Base-by-base conservation (phyloP, 495 filamentous ascomycete species). In the Bombardia bombarda region DNA sequence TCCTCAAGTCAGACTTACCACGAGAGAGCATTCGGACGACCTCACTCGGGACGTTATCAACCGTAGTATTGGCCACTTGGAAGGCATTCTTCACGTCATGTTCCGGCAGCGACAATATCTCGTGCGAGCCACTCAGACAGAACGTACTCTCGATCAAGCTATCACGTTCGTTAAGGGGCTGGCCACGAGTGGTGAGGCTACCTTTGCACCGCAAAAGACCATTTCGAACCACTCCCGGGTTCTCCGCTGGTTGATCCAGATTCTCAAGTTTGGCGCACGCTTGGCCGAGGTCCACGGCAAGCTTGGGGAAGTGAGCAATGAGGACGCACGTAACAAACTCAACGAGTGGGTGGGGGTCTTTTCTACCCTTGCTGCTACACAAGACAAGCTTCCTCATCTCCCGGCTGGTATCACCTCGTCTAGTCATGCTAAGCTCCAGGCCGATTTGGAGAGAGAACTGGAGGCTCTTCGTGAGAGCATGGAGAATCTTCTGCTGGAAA, bases 1-100 rank as follows among this genome's bases (percentile, higher is more conserved):
- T 21, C 76, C 82, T 21, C 71, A 74, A 32, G 78, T 84, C 32
- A 75, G 89, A 50, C 63, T 78, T 31, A 72, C 79, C 16, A 62
- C 73, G 9, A 69, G 74, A 14, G 80, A 83, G 25, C 88, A 89
- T 59, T 89, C 84, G 0, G 83, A 84, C 14, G 93, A 97, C 48
- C 65, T 99, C 16, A 93, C 78, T 48, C 68, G 73, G 38, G 79
- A 82, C 9, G 86, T 95, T 44, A 73, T 92, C 13, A 69, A 74
- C 22, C 74, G 88, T 48, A 88, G 87, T 58, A 70, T 83, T 10
- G 87, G 87, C 0, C 86, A 82, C 38, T 61, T 95, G 26, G 92
- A 99, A 56, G 83, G 89, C 37, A 66, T 97, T 18, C 57, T 96
- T 25, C 69, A 82, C 44, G 61, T 82, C 13, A 57, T 77, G 31